Evolutionary conservation across 768 basidiomycete species (phyloP).

Genomic region (Boletellus ananiceps): DNA sequence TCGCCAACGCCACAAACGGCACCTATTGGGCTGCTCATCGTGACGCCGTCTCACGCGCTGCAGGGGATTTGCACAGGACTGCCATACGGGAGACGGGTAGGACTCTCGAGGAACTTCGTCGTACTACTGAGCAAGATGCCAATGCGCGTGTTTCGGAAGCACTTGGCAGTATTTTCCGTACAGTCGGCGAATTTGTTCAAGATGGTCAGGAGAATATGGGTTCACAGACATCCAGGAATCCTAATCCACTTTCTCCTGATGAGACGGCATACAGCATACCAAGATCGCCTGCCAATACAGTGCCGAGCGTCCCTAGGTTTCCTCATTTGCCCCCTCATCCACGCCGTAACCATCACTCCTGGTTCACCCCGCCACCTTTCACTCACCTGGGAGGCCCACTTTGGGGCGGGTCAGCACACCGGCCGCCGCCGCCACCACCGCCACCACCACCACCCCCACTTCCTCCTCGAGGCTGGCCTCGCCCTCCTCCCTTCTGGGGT

Average conservation of each 20-base stretch:
- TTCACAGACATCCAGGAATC: slow-evolving; percentile 2
- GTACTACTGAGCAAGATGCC: slow-evolving; percentile 59
- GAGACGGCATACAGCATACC: slow-evolving; percentile 3
- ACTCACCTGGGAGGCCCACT: slow-evolving; percentile 8
- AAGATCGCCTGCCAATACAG: slow-evolving; percentile 5
- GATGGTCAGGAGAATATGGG: slow-evolving; percentile 11
- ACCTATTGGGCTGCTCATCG: slow-evolving; percentile 68
- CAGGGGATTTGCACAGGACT: slow-evolving; percentile 47
- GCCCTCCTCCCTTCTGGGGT: slow-evolving; percentile 23
- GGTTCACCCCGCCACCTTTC: slow-evolving; percentile 18
- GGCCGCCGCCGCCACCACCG: slow-evolving; percentile 19
- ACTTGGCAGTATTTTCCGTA: slow-evolving; percentile 52
- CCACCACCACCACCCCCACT: slow-evolving; percentile 9
- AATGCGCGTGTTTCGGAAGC: slow-evolving; percentile 59
- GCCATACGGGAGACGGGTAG: slow-evolving; percentile 36
- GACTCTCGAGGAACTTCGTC: slow-evolving; percentile 43
- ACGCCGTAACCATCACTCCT: slow-evolving; percentile 23
- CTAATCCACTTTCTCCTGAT: background rate
- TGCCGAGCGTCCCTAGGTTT: slow-evolving; percentile 14
- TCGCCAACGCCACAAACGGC: slow-evolving; percentile 57
- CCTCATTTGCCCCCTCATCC: slow-evolving; percentile 14
- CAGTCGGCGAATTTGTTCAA: slow-evolving; percentile 39
- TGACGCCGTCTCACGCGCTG: slow-evolving; percentile 53
- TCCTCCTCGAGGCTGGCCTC: slow-evolving; percentile 21
- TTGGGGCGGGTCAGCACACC: slow-evolving; percentile 15